These are phyloP conservation scores for Xylaria sp. DNA, from an alignment of 2,329 filamentous ascomycete genomes.

Conservation along the genomic window DNA sequence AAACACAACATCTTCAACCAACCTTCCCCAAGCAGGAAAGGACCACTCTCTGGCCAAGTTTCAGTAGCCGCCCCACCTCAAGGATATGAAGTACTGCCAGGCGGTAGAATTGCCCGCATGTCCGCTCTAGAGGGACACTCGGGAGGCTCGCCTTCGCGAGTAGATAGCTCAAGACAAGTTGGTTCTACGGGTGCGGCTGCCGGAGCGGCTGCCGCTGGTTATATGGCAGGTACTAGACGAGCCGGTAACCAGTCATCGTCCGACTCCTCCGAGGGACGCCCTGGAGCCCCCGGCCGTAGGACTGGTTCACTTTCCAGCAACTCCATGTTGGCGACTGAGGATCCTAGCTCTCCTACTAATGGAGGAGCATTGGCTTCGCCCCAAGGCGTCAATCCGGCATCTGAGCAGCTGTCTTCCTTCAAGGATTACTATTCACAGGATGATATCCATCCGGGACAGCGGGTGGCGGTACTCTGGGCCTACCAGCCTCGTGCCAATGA, in stretches of 20 bases:
- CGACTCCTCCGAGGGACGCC: constrained; percentile 66
- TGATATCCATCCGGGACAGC: constrained; percentile 86
- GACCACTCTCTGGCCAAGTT: constrained; percentile 39
- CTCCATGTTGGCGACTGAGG: constrained; percentile 66
- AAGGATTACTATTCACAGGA: constrained; percentile 98
- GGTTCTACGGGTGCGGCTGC: constrained; percentile 40
- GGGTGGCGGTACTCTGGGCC: constrained; percentile 89
- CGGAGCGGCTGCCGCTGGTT: constrained; percentile 36
- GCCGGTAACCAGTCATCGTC: constrained; percentile 61
- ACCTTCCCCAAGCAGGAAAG: constrained; percentile 65
- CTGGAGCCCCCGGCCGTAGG: constrained; percentile 60
- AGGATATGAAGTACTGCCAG: constrained; percentile 72
- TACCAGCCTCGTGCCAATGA: constrained; percentile 92
- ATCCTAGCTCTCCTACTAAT: constrained; percentile 68
- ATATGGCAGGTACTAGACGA: constrained; percentile 41
- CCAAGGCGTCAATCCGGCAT: constrained; percentile 76
- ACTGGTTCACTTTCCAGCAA: constrained; percentile 86
- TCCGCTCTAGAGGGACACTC: constrained; percentile 79
- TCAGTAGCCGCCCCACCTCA: constrained; percentile 32
- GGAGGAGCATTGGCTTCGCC: constrained; percentile 76
- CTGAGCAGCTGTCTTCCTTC: constrained; percentile 92
- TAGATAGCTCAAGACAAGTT: constrained; percentile 45
- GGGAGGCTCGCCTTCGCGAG: constrained; percentile 53
- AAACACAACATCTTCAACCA: constrained; percentile 81
- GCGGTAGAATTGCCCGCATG: constrained; percentile 91